These are phyloP conservation scores for Ascochyta pisi DNA, from an alignment of 2,329 filamentous ascomycete genomes.

Conservation along the genomic window DNA sequence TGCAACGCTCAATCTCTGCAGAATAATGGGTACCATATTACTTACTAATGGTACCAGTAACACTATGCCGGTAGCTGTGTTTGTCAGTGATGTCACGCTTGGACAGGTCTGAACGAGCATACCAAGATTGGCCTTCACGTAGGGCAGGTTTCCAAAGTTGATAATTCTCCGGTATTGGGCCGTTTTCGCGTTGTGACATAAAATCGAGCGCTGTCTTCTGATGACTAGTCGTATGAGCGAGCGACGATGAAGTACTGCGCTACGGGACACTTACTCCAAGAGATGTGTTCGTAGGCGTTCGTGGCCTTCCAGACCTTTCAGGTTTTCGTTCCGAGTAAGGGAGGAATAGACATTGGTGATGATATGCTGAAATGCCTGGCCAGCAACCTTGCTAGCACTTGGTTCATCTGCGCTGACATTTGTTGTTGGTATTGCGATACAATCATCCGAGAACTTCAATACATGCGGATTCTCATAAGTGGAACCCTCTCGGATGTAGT, in stretches of 20 bases:
- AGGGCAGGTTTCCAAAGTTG: conserved; percentile 34
- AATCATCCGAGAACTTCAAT: conserved; percentile 24
- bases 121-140: conserved; percentile 31
- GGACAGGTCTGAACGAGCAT: not conserved
- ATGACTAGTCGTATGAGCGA: conserved; percentile 14
- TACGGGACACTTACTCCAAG: conserved; percentile 5
- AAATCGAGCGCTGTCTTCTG: conserved; percentile 41
- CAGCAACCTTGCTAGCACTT: not conserved
- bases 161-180: conserved; percentile 38
- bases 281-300: conserved; percentile 28
- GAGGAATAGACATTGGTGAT: conserved; percentile 32
- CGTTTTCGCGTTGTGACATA: conserved; percentile 40
- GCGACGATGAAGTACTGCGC: not conserved
- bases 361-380: conserved; percentile 21
- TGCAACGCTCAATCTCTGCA: not conserved
- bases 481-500: conserved; percentile 19
- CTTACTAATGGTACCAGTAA: conserved; percentile 47
- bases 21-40: not conserved
- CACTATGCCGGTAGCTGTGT: conserved; percentile 47
- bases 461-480: conserved; percentile 39
- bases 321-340: conserved; percentile 23
- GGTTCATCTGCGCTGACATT: conserved; percentile 1
- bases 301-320: conserved; percentile 32
- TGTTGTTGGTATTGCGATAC: not conserved
- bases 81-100: not conserved